Conservation (phyloP, 305 asterid species). For the Fraxinus floribunda region DNA sequence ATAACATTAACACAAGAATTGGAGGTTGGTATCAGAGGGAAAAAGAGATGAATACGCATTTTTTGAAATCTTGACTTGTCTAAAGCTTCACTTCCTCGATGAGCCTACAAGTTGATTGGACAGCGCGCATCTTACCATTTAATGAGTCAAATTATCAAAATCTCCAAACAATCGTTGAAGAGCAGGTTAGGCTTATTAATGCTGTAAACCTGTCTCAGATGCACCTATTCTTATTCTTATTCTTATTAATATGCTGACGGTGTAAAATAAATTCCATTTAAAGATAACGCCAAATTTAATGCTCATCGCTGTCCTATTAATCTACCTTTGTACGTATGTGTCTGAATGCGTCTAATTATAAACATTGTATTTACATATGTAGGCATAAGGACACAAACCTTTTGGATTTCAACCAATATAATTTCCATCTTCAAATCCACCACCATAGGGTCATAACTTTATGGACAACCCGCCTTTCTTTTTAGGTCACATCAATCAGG, state of each 20-base stretch:
- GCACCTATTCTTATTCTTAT: background rate
- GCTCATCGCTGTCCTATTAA: background rate
- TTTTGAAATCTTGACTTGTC: background rate
- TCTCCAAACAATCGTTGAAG: background rate
- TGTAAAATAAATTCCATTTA: background rate
- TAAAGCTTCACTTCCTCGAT: background rate
- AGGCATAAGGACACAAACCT: background rate
- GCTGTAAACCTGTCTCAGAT: constrained; percentile 14
- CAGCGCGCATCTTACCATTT: background rate
- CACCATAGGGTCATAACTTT: constrained; percentile 20
- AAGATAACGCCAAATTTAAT: constrained; percentile 14
- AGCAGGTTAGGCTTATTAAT: constrained; percentile 17
- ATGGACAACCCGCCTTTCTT: constrained; percentile 12
- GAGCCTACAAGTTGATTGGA: background rate
- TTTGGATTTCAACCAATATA: constrained; percentile 20
- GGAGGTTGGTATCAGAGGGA: background rate
- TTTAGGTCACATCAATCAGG: constrained; percentile 6
- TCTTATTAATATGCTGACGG: constrained; percentile 21
- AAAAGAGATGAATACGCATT: background rate
- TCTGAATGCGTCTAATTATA: background rate
- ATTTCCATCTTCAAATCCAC: constrained; percentile 6
- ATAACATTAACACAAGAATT: background rate
- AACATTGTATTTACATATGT: background rate
- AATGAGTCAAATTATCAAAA: background rate
- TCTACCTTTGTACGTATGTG: background rate